phyloP scores from a whole-genome alignment of 208 protist species.

The Trypanosoma platydactyli region DNA sequence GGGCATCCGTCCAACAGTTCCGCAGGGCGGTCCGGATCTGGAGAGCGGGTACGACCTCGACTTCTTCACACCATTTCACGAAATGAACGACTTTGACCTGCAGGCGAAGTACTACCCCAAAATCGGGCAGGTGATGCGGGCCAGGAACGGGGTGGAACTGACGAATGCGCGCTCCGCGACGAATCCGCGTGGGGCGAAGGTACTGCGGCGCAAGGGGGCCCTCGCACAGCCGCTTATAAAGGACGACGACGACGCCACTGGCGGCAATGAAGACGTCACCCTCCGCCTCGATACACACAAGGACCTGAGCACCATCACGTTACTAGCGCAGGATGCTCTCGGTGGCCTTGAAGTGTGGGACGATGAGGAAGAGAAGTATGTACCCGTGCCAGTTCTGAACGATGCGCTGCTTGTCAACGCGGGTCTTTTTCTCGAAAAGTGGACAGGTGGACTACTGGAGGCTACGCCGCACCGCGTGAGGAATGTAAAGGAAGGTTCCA shows the following conservation, averaged over 20 bases:
- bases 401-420: constrained; percentile 87
- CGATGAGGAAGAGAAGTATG: constrained; percentile 56
- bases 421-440: constrained; percentile 86
- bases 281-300: constrained; percentile 83
- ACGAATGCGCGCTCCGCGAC: constrained; percentile 45
- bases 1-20: constrained; percentile 72
- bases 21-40: constrained; percentile 62
- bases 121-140: constrained; percentile 45
- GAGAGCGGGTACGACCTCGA: constrained; percentile 70
- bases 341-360: constrained; percentile 88
- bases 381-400: constrained; percentile 75
- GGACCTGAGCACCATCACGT: constrained; percentile 84
- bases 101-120: constrained; percentile 88
- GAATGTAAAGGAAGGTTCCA: constrained; percentile 54
- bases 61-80: constrained; percentile 77
- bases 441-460: constrained; percentile 80
- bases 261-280: constrained; percentile 26
- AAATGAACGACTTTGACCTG: constrained; percentile 80
- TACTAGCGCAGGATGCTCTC: constrained; percentile 82
- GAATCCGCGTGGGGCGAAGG: constrained; percentile 71
- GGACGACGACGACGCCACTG: constrained; percentile 23
- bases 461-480: constrained; percentile 85
- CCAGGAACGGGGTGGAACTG: constrained; percentile 53
- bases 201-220: constrained; percentile 74
- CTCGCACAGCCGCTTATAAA: constrained; percentile 45